Conservation (phyloP, 306 rosid genomes). For the Cyamopsis tetragonoloba region DNA sequence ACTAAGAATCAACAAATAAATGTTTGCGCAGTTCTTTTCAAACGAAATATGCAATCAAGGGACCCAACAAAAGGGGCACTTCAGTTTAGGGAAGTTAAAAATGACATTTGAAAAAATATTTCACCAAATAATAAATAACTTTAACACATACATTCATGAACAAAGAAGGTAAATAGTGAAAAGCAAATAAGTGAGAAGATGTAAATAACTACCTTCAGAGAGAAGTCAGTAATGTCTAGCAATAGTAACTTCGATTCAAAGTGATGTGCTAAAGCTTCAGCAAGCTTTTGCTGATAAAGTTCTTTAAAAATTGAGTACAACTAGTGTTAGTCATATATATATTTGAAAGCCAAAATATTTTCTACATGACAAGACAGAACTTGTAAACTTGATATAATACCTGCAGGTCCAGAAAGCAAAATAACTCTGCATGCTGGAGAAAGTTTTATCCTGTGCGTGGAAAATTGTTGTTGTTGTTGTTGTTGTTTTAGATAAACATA, state of each 20-base stretch:
- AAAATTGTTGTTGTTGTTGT: too few relatives aligned
- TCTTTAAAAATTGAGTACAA: conserved; percentile 35
- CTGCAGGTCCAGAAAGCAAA: conserved; percentile 73
- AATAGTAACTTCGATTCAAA: conserved; percentile 68
- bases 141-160: background rate
- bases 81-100: conserved; percentile 11
- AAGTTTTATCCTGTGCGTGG: conserved; percentile 64
- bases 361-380: background rate
- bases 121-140: background rate
- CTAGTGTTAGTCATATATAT: background rate
- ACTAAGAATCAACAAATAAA: conserved; percentile 1
- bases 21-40: background rate
- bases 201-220: conserved; percentile 50
- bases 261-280: conserved; percentile 58
- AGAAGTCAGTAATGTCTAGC: conserved; percentile 63
- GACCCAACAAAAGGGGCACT: background rate
- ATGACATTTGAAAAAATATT: background rate
- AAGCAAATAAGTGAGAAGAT: background rate
- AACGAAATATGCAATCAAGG: background rate
- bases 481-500: conserved; percentile 66
- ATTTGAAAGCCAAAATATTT: background rate
- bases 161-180: background rate
- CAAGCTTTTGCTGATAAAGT: conserved; percentile 66
- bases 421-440: conserved; percentile 66
- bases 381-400: conserved; percentile 35